A percentile compares a stretch with the other conserved stretches of the same genome.
These are phyloP conservation scores for Pisolithus marmoratus DNA, from an alignment of 768 basidiomycete genomes.

Conservation along the genomic window DNA sequence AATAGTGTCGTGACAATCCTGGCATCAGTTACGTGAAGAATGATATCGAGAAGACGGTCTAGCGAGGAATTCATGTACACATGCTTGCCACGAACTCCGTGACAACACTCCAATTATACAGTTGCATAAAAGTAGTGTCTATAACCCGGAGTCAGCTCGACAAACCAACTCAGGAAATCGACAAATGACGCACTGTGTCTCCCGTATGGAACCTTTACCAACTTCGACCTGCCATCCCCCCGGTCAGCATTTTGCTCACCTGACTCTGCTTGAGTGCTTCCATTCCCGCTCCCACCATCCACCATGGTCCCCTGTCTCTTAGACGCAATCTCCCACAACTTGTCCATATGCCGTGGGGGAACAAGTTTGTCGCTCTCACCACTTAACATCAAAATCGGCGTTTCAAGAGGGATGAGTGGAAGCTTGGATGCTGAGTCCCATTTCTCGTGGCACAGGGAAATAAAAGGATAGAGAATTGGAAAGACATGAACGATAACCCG, in stretches of 20 bases:
- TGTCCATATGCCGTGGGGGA: constrained; percentile 50
- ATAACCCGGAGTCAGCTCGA: background rate
- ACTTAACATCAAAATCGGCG: too few relatives aligned
- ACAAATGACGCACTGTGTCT: constrained; percentile 42
- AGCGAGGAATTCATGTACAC: background rate
- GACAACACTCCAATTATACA: constrained; percentile 50
- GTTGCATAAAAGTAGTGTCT: constrained; percentile 54
- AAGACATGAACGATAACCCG: constrained; percentile 74
- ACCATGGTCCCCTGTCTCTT: constrained; percentile 38
- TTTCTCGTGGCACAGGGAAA: constrained; percentile 80
- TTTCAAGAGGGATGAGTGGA: too few relatives aligned
- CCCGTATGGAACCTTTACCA: constrained; percentile 48
- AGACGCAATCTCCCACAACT: constrained; percentile 56
- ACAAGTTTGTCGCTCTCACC: constrained; percentile 50
- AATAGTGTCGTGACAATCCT: too few relatives aligned
- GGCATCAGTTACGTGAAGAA: too few relatives aligned
- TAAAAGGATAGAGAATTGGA: constrained; percentile 64
- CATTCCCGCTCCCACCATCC: too few relatives aligned
- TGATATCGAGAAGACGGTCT: too few relatives aligned
- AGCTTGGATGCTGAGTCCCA: too few relatives aligned
- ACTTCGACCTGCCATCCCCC: constrained; percentile 49
- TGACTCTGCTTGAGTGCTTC: background rate
- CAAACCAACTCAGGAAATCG: background rate
- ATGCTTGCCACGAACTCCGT: constrained; percentile 37
- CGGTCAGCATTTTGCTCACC: constrained; percentile 18